A percentile compares a stretch with the other conserved stretches of the same genome.
phyloP scores from a whole-genome alignment of 768 basidiomycete species.

The Sutorius australiensis region DNA sequence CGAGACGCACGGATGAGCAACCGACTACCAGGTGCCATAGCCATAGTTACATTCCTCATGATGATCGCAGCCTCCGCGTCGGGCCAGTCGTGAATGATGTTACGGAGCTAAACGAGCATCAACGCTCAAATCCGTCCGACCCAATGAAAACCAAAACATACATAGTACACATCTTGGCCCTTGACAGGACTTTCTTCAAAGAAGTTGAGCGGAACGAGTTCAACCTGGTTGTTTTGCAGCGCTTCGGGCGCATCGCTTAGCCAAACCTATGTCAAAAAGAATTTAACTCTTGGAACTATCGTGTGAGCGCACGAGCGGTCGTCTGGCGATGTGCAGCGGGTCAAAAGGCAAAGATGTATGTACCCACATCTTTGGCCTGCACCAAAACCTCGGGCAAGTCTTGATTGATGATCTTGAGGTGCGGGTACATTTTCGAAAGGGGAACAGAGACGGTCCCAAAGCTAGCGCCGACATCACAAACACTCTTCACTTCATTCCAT shows the following conservation, averaged over 20 bases:
- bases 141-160: constrained; percentile 1
- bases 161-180: constrained; percentile 25
- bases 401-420: constrained; percentile 26
- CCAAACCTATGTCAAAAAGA: constrained; percentile 12
- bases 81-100: constrained; percentile 37
- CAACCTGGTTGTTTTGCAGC: constrained; percentile 13
- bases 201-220: constrained; percentile 20
- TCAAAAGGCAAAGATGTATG: not conserved
- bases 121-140: not conserved
- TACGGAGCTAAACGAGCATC: constrained; percentile 17
- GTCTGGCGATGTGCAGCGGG: not conserved
- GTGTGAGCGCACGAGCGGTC: not conserved
- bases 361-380: constrained; percentile 19
- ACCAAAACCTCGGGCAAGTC: constrained; percentile 28
- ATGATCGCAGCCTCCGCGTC: constrained; percentile 31
- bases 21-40: constrained; percentile 29
- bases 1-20: constrained; percentile 32
- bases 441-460: constrained; percentile 27
- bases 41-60: constrained; percentile 26
- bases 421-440: constrained; percentile 25
- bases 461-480: constrained; percentile 32
- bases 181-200: constrained; percentile 15
- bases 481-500: constrained; percentile 22
- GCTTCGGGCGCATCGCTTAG: constrained; percentile 14
- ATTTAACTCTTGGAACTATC: not conserved